Conservation (phyloP, 495 filamentous ascomycete species). For the Aspergillus taichungensis region DNA sequence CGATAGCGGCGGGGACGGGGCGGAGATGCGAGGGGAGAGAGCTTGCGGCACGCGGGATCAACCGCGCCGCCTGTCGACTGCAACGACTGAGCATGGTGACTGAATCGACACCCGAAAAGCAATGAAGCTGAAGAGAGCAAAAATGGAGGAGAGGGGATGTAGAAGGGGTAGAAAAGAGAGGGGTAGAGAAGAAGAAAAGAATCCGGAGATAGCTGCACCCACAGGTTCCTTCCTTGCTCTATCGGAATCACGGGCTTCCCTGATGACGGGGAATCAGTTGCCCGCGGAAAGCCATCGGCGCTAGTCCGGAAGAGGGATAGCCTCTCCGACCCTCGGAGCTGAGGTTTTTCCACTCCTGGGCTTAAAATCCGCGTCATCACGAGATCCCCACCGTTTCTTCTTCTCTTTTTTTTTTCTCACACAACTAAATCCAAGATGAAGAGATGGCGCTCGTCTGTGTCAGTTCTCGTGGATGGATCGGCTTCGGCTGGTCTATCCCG, state of each 20-base stretch:
- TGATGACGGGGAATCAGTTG: conserved; percentile 21
- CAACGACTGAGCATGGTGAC: conserved; percentile 35
- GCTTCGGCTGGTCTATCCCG: conserved; percentile 27
- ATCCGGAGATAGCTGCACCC: conserved; percentile 14
- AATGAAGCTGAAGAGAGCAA: not conserved
- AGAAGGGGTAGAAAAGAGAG: not conserved
- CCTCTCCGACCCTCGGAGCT: conserved; percentile 17
- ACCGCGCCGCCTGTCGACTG: conserved; percentile 32
- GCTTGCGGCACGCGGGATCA: conserved; percentile 26
- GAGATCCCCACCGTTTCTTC: conserved; percentile 2
- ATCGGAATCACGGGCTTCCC: conserved; percentile 9
- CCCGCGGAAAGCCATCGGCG: conserved; percentile 34
- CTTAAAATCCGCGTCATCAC: not conserved
- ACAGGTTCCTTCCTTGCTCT: conserved; percentile 3
- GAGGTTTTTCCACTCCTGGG: conserved; percentile 1
- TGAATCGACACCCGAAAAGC: not conserved
- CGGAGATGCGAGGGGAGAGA: not conserved
- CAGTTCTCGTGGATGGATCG: conserved; percentile 36
- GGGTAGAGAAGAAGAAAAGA: conserved; percentile 5
- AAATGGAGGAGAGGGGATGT: not conserved
- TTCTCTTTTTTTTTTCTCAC: conserved; percentile 31
- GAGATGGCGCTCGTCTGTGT: conserved; percentile 35
- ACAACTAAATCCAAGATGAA: conserved; percentile 51
- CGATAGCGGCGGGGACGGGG: conserved; percentile 3
- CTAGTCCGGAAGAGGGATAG: conserved; percentile 20